Conservation (phyloP, 2,329 filamentous ascomycete genomes). For the Huntiella moniliformis region DNA sequence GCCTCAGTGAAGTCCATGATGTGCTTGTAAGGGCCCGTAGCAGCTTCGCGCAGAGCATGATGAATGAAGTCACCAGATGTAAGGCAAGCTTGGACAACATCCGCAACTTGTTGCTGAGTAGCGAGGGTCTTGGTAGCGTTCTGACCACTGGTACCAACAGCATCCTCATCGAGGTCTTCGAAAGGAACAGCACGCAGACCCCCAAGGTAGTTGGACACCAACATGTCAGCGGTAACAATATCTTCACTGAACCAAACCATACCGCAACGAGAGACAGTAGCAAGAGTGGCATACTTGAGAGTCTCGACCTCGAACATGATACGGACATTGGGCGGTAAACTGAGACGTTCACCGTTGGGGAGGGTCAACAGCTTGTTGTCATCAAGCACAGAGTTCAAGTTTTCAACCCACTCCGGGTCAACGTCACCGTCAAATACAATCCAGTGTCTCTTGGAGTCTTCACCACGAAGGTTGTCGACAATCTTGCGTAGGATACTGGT, state of each 20-base stretch:
- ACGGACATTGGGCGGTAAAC: slow-evolving; percentile 80
- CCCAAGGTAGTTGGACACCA: slow-evolving; percentile 80
- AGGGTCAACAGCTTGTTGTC: slow-evolving; percentile 96
- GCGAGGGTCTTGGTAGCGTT: slow-evolving; percentile 60
- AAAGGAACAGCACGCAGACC: slow-evolving; percentile 67
- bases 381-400: slow-evolving; percentile 96
- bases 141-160: slow-evolving; percentile 48
- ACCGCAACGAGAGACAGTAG: slow-evolving; percentile 97
- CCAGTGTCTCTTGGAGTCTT: slow-evolving; percentile 95
- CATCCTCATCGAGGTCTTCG: slow-evolving; percentile 90
- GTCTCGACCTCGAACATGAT: slow-evolving; percentile 99
- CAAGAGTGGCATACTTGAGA: slow-evolving; percentile 88
- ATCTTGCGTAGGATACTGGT: slow-evolving; percentile 97
- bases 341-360: slow-evolving; percentile 94
- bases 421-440: slow-evolving; percentile 99
- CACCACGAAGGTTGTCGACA: slow-evolving; percentile 92
- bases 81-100: slow-evolving; percentile 57
- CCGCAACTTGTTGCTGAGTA: slow-evolving; percentile 62
- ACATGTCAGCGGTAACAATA: slow-evolving; percentile 80
- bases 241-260: slow-evolving; percentile 99
- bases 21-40: slow-evolving; percentile 53
- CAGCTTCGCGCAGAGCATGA: slow-evolving; percentile 57
- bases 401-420: slow-evolving; percentile 98
- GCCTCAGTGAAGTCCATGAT: slow-evolving; percentile 97
- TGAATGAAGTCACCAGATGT: slow-evolving; percentile 64